Conservation (phyloP, 2,329 filamentous ascomycete species). For the Penicillium sp. region DNA sequence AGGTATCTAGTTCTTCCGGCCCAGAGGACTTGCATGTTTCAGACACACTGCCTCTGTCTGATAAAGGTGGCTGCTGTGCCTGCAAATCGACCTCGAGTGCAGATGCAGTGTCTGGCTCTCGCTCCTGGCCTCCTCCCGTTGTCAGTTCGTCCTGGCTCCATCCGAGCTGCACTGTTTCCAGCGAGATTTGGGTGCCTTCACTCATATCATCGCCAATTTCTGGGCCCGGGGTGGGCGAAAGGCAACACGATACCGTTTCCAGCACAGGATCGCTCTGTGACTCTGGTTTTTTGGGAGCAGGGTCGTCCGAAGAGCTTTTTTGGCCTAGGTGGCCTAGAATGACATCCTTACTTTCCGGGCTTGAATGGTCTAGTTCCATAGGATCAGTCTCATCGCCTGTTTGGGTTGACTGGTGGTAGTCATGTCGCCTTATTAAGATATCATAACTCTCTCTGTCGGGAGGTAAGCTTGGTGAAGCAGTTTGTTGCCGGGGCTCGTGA, state of each 20-base stretch:
- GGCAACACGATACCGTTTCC: neutral
- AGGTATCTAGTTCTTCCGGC: neutral
- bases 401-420: neutral
- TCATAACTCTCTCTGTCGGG: neutral
- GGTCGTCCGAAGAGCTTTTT: neutral
- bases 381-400: neutral
- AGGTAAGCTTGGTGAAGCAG: neutral
- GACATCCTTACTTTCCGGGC: neutral
- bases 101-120: neutral
- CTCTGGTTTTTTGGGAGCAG: neutral
- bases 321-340: neutral
- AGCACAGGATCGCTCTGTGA: neutral
- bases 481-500: neutral
- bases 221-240: neutral
- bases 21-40: neutral
- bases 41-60: neutral
- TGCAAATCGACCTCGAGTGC: neutral
- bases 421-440: neutral
- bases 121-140: neutral
- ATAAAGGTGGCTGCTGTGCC: neutral
- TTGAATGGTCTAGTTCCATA: neutral
- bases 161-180: neutral
- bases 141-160: neutral
- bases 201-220: neutral
- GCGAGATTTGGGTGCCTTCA: neutral